These are phyloP conservation scores for Porphyrellus cyaneotinctus DNA, from an alignment of 768 basidiomycete genomes.

Conservation along the genomic window DNA sequence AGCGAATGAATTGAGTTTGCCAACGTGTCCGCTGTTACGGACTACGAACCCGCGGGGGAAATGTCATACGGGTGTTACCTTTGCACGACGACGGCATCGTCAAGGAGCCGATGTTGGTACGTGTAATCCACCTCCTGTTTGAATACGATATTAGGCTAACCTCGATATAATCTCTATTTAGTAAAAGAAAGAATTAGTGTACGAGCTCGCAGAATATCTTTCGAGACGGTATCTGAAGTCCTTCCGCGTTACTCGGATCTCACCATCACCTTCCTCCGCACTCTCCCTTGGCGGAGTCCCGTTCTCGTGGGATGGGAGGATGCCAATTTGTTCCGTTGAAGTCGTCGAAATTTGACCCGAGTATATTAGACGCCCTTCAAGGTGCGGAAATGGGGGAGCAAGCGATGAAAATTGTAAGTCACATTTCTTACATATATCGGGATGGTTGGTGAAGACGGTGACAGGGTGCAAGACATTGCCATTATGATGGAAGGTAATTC, in stretches of 20 bases:
- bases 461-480: conserved; percentile 52
- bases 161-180: conserved; percentile 23
- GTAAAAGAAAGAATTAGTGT: conserved; percentile 59
- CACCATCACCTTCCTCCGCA: neutral
- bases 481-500: conserved; percentile 55
- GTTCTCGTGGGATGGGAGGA: conserved; percentile 39
- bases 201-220: conserved; percentile 67
- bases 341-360: conserved; percentile 52
- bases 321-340: conserved; percentile 48
- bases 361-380: conserved; percentile 19
- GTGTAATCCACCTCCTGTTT: neutral
- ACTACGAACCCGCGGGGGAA: conserved; percentile 46
- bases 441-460: conserved; percentile 4
- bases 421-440: neutral
- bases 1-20: conserved; percentile 67
- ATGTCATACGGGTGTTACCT: conserved; percentile 45
- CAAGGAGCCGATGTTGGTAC: conserved; percentile 32
- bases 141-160: neutral
- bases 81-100: conserved; percentile 37
- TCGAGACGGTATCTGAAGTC: conserved; percentile 56
- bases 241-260: conserved; percentile 45
- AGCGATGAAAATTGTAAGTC: conserved; percentile 60
- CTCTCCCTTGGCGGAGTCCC: conserved; percentile 24
- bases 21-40: conserved; percentile 56
- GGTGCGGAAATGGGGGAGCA: conserved; percentile 35